A percentile compares a stretch with the other conserved stretches of the same genome.
phyloP scores from a whole-genome alignment of 2,329 filamentous ascomycete genomes.

The Leptographium wingfieldii region DNA sequence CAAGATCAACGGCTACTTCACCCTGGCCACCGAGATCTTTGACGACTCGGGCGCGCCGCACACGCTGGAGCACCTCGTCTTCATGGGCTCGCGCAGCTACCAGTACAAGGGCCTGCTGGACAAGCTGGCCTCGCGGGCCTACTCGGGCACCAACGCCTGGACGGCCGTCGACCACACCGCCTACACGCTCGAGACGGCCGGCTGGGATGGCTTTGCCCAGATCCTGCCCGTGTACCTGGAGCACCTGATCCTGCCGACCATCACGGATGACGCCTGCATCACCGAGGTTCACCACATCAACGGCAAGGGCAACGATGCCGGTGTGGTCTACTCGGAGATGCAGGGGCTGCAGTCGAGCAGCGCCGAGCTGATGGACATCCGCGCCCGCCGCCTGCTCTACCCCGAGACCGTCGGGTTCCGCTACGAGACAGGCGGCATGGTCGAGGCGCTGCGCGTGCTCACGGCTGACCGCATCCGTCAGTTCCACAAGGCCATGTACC shows the following conservation, averaged over 20 bases:
- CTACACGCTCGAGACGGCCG: conserved; percentile 88
- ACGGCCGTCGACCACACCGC: conserved; percentile 93
- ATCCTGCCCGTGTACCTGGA: conserved; percentile 92
- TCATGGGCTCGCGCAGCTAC: conserved; percentile 88
- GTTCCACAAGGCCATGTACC: conserved; percentile 95
- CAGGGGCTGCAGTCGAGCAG: conserved; percentile 83
- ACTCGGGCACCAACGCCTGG: conserved; percentile 93
- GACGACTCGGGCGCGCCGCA: conserved; percentile 92
- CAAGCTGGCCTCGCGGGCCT: conserved; percentile 84
- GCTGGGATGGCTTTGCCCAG: conserved; percentile 93
- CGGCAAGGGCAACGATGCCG: conserved; percentile 85
- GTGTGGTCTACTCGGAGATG: conserved; percentile 98
- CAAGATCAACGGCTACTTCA: conserved; percentile 92
- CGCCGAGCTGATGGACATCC: conserved; percentile 76
- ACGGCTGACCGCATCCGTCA: conserved; percentile 84
- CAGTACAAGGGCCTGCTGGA: conserved; percentile 91
- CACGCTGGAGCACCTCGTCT: conserved; percentile 70
- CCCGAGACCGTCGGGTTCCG: conserved; percentile 84
- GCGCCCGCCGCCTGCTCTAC: conserved; percentile 68
- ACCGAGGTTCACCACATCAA: conserved; percentile 97
- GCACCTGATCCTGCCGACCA: conserved; percentile 78
- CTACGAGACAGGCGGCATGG: conserved; percentile 97
- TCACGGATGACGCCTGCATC: conserved; percentile 85
- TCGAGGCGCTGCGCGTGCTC: conserved; percentile 75
- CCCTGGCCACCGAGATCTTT: conserved; percentile 90